phyloP scores from a whole-genome alignment of 345 rosid species.

The Eucalyptus coolabah region DNA sequence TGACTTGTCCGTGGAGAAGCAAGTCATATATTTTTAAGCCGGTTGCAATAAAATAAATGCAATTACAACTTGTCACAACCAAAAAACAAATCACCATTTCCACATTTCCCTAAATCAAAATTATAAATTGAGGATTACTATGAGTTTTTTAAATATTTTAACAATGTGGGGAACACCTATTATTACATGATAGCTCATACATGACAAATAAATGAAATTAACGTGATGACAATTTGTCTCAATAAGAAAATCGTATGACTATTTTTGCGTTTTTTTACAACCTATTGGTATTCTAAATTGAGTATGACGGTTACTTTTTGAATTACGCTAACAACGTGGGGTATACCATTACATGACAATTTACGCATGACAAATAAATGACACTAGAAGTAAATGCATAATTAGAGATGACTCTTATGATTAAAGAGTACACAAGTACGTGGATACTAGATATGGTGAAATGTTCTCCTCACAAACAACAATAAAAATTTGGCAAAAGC shows the following conservation, averaged over 20 bases:
- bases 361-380: not conserved
- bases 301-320: not conserved
- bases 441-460: not conserved
- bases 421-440: not conserved
- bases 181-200: not conserved
- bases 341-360: not conserved
- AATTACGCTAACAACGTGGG: not conserved
- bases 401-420: not conserved
- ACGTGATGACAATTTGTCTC: rapidly evolving
- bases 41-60: not conserved
- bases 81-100: not conserved
- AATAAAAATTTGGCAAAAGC: not conserved
- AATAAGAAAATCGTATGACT: not conserved
- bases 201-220: not conserved
- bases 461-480: not conserved
- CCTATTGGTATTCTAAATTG: not conserved
- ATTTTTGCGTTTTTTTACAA: too few relatives aligned
- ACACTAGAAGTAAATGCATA: not conserved
- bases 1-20: not conserved
- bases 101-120: not conserved
- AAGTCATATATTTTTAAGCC: too few relatives aligned
- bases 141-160: too few relatives aligned
- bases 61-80: not conserved
- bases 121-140: not conserved
- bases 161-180: not conserved